Evolutionary conservation across 2,329 filamentous ascomycete species (phyloP).

Genomic region (Penicillium sp.): DNA sequence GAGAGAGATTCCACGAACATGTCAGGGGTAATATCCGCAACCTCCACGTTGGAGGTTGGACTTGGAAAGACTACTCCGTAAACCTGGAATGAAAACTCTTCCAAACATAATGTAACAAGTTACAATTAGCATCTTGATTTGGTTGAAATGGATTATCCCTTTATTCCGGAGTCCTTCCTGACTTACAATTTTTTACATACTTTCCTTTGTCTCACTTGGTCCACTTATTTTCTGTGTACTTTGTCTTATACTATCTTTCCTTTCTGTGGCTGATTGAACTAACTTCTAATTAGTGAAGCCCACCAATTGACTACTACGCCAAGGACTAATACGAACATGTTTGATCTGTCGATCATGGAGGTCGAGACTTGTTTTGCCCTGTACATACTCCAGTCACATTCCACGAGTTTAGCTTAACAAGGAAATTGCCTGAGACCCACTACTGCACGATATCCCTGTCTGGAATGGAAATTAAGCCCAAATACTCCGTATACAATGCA

Average conservation of each 20-base stretch:
- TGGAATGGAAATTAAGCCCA: not conserved
- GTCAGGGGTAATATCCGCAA: slow-evolving; percentile 16
- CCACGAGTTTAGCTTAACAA: not conserved
- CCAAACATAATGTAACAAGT: too few species aligned
- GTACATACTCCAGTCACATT: too few species aligned
- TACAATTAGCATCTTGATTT: too few species aligned
- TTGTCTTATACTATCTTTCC: not conserved
- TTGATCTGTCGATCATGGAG: not conserved
- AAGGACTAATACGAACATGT: not conserved
- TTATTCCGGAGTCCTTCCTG: too few species aligned
- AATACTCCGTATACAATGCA: not conserved
- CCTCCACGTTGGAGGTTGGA: not conserved
- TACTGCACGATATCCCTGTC: not conserved
- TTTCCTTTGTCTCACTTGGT: slow-evolving; percentile 7
- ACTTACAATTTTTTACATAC: too few species aligned
- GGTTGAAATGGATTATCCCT: too few species aligned
- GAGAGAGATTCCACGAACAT: slow-evolving; percentile 4
- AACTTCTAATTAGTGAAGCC: not conserved
- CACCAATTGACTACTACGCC: not conserved
- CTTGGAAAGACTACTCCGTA: not conserved
- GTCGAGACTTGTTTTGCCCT: not conserved
- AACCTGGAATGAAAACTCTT: too few species aligned
- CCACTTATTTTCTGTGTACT: not conserved
- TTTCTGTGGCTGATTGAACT: not conserved
- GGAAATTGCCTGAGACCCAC: not conserved